Base-by-base conservation (phyloP, 2,329 filamentous ascomycete species). In the Talaromyces sp. region DNA sequence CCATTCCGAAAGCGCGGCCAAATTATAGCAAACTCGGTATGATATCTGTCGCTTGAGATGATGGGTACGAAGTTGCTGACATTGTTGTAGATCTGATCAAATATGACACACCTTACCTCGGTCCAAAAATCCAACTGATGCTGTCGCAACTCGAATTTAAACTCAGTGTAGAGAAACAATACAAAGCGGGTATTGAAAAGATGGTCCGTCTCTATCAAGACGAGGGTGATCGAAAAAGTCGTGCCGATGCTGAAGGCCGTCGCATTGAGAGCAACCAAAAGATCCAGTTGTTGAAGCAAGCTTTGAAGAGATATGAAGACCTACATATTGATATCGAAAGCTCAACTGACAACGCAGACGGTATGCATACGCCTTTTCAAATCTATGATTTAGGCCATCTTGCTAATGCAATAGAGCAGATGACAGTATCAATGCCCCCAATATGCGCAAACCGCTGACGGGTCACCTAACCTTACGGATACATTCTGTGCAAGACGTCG, bases 81-180 rank as follows among this genome's bases (percentile, higher is more conserved):
- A 5, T 46, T 69, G 48, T 62, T 6, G 9, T 69, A 97, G 95
- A 99, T 79, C 82, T 99, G 66, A 97, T 99, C 81, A 98, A 98
- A 86, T 96, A 96, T 79, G 95, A 99, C 75, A 97, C 93, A 35
- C 90, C 91, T 18, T 91, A 97, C 75, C 88, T 99, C 66, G 95
- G 95, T 37, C 93, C 95, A 65, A 92, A 96, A 69, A 99, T 99
- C 72, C 95, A 99, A 80, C 90, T 98, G 72, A 99, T 99, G 95
- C 82, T 99, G 72, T 96, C 95, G 55, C 95, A 99, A 77, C 88
- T 99, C 67, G 92, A 98, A 77, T 99, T 99, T 82, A 99, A 99
- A 81, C 85, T 99, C 65, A 96, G 95, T 68, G 95, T 99, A 31
- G 95, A 99, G 76, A 96, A 97, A 75, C 95, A 99, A 79, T 99